phyloP scores from a whole-genome alignment of 2,329 filamentous ascomycete species.

The Cercospora citrullina region DNA sequence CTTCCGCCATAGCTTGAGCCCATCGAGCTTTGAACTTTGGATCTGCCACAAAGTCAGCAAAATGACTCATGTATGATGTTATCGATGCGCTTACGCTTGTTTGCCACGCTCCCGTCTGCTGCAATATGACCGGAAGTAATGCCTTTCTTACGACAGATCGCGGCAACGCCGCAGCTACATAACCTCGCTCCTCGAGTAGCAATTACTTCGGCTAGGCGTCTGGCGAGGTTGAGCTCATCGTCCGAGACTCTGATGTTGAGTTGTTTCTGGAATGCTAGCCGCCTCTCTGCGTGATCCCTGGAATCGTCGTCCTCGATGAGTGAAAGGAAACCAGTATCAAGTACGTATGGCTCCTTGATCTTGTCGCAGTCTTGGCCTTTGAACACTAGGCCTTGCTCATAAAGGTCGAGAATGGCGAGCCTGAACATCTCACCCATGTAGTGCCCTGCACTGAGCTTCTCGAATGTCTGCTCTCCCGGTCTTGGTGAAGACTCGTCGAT shows the following conservation, averaged over 20 bases:
- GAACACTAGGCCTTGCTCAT: conserved; percentile 76
- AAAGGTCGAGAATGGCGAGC: conserved; percentile 77
- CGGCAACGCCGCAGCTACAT: not conserved
- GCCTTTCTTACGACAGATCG: not conserved
- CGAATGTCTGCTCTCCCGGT: conserved; percentile 90
- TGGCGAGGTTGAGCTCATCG: not conserved
- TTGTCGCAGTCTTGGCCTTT: conserved; percentile 72
- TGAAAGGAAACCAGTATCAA: conserved; percentile 90
- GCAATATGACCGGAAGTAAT: not conserved
- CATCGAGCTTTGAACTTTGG: conserved; percentile 45
- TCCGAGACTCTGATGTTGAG: conserved; percentile 28
- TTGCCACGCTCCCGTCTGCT: not conserved
- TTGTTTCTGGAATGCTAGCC: conserved; percentile 28
- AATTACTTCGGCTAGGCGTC: not conserved
- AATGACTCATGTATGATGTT: not conserved
- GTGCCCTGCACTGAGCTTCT: conserved; percentile 96
- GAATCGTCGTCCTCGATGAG: conserved; percentile 69
- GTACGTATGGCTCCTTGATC: conserved; percentile 77
- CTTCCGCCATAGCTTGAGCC: conserved; percentile 44
- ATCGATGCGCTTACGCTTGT: not conserved
- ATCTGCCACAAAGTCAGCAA: conserved; percentile 21
- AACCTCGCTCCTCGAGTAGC: conserved; percentile 11
- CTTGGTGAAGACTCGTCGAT: conserved; percentile 91
- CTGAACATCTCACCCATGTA: conserved; percentile 96
- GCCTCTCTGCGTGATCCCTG: conserved; percentile 26